A percentile compares a stretch with the other conserved stretches of the same genome.
Conservation (phyloP, 2,329 filamentous ascomycete genomes). For the Madurella fahalii region DNA sequence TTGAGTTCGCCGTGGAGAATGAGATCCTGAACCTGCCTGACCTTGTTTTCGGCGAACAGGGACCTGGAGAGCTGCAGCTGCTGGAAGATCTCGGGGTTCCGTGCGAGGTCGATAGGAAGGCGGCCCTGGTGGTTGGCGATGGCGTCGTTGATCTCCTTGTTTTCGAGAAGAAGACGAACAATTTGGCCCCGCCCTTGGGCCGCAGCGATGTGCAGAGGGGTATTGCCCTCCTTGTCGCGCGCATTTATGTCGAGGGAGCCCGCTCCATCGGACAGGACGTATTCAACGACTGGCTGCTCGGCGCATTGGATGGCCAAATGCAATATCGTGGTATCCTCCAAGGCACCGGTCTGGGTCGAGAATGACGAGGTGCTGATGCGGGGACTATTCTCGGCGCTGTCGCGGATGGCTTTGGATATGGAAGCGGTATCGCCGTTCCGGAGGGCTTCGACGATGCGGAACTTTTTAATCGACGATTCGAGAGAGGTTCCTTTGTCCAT, state of each 20-base stretch:
- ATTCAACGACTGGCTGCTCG: slow-evolving; percentile 87
- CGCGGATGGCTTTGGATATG: slow-evolving; percentile 80
- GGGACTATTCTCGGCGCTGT: slow-evolving; percentile 51
- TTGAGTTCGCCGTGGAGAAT: slow-evolving; percentile 72
- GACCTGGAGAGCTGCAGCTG: slow-evolving; percentile 86
- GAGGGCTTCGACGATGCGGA: slow-evolving; percentile 88
- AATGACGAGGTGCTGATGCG: slow-evolving; percentile 56
- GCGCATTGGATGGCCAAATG: slow-evolving; percentile 95
- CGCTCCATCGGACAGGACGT: slow-evolving; percentile 74
- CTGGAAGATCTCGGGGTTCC: slow-evolving; percentile 93
- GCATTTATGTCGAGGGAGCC: slow-evolving; percentile 76
- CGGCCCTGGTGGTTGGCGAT: slow-evolving; percentile 80
- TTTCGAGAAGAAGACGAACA: slow-evolving; percentile 78
- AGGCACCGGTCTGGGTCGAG: slow-evolving; percentile 39
- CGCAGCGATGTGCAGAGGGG: slow-evolving; percentile 83
- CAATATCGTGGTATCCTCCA: slow-evolving; percentile 84
- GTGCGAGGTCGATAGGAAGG: slow-evolving; percentile 80
- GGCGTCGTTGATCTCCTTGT: slow-evolving; percentile 81
- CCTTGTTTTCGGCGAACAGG: slow-evolving; percentile 81
- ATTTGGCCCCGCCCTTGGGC: slow-evolving; percentile 74
- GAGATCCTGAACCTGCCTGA: slow-evolving; percentile 77
- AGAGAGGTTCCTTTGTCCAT: slow-evolving; percentile 55
- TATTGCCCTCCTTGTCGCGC: slow-evolving; percentile 90
- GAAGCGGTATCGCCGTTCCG: slow-evolving; percentile 85
- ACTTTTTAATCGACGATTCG: slow-evolving; percentile 91